A percentile compares a stretch with the other conserved stretches of the same genome.
These are phyloP conservation scores for Cordyceps tenuipes DNA, from an alignment of 2,329 filamentous ascomycete species.

Conservation along the genomic window DNA sequence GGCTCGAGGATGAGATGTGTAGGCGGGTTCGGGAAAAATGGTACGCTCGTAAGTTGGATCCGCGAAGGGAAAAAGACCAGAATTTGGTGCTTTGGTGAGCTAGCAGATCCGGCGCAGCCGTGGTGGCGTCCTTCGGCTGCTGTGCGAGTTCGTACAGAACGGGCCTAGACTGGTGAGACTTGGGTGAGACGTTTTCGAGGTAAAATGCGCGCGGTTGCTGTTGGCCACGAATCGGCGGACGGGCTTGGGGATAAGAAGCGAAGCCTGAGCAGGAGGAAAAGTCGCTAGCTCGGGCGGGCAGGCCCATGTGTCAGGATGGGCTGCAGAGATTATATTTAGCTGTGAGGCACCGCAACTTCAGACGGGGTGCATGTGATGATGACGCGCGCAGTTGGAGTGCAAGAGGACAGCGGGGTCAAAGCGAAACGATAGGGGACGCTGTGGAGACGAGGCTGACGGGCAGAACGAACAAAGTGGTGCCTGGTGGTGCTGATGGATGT, in stretches of 20 bases:
- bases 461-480: background rate
- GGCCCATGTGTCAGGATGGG: slow-evolving; percentile 1
- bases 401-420: slow-evolving; percentile 5
- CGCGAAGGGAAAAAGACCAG: background rate
- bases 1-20: background rate
- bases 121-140: background rate
- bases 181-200: background rate
- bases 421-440: slow-evolving; percentile 1
- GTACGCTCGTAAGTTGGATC: background rate
- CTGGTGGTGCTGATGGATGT: background rate
- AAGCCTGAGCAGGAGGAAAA: background rate
- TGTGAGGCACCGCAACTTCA: background rate
- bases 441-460: slow-evolving; percentile 11
- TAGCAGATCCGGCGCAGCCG: slow-evolving; percentile 6
- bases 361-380: slow-evolving; percentile 7
- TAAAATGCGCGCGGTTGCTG: background rate
- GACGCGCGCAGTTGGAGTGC: slow-evolving; percentile 4
- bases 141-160: background rate
- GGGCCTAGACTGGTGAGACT: slow-evolving; percentile 1
- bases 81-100: background rate
- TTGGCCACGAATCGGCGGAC: background rate
- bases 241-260: too few species aligned
- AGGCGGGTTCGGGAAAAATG: background rate
- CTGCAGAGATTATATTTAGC: background rate
- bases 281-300: background rate